These are phyloP conservation scores for Barnettozyma sp. DNA, from an alignment of 805 yeast genomes.

Conservation along the genomic window DNA sequence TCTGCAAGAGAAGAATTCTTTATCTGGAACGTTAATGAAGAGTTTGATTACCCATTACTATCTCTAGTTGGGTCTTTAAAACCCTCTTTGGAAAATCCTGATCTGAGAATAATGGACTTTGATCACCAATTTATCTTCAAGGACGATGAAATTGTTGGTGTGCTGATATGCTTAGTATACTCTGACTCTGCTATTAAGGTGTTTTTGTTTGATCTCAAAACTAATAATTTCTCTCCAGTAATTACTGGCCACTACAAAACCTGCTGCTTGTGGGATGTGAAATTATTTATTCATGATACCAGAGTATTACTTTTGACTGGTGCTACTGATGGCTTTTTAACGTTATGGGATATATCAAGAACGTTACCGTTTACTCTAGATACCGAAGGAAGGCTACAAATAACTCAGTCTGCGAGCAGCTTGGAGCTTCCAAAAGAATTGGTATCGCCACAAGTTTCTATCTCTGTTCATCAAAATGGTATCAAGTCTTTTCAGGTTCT, in stretches of 20 bases:
- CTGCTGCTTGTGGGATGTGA: conserved; percentile 68
- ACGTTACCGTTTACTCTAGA: conserved; percentile 20
- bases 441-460: conserved; percentile 32
- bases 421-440: conserved; percentile 22
- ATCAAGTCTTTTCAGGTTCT: conserved; percentile 51
- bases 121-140: conserved; percentile 38
- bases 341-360: conserved; percentile 49
- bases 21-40: conserved; percentile 58
- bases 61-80: conserved; percentile 45
- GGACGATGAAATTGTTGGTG: conserved; percentile 31
- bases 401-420: neutral
- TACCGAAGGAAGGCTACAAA: conserved; percentile 8
- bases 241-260: conserved; percentile 51
- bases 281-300: conserved; percentile 32
- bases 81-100: conserved; percentile 58
- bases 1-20: conserved; percentile 87
- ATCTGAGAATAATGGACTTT: conserved; percentile 86
- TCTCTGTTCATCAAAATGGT: conserved; percentile 78
- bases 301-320: conserved; percentile 42
- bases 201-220: conserved; percentile 43
- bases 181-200: conserved; percentile 75
- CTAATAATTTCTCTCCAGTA: conserved; percentile 37
- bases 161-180: conserved; percentile 62
- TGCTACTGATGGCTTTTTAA: conserved; percentile 79
- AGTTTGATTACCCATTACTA: conserved; percentile 37